phyloP scores from a whole-genome alignment of 1,139 yeast species.

The Barnettozyma hawaiiensis region DNA sequence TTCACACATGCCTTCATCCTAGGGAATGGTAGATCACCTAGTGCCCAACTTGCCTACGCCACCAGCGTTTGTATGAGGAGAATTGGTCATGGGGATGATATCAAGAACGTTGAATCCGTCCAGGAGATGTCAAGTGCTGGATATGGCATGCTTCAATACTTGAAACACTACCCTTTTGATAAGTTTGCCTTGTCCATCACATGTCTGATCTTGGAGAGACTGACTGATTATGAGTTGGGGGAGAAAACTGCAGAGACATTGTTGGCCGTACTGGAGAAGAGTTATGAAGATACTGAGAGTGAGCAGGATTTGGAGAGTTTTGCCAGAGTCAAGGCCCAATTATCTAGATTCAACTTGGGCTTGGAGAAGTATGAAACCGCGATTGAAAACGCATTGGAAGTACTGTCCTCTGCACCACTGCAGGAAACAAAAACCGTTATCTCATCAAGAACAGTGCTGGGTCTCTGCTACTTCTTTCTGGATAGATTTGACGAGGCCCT shows the following conservation, averaged over 20 bases:
- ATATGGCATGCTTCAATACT: conserved; percentile 66
- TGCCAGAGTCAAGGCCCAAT: conserved; percentile 58
- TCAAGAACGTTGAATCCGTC: conserved; percentile 50
- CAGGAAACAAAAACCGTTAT: conserved; percentile 37
- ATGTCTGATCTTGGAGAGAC: conserved; percentile 61
- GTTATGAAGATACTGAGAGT: conserved; percentile 54
- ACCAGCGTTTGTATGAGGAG: conserved; percentile 43
- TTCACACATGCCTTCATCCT: conserved; percentile 75
- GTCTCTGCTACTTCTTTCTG: conserved; percentile 60
- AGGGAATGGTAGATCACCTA: conserved; percentile 68
- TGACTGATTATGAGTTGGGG: conserved; percentile 55
- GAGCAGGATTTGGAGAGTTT: conserved; percentile 43
- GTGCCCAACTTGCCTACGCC: conserved; percentile 70
- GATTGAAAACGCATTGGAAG: conserved; percentile 53
- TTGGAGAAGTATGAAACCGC: conserved; percentile 49
- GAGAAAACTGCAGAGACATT: conserved; percentile 42
- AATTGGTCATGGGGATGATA: conserved; percentile 38
- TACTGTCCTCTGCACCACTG: conserved; percentile 48
- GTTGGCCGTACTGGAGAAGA: conserved; percentile 45
- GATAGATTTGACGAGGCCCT: conserved; percentile 60
- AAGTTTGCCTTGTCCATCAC: conserved; percentile 56
- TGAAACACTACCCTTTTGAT: conserved; percentile 63
- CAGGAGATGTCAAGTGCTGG: conserved; percentile 66
- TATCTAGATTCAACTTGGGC: conserved; percentile 68
- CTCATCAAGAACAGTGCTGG: conserved; percentile 64